Conservation (phyloP, 495 filamentous ascomycete species). For the Lichina pygmaea region DNA sequence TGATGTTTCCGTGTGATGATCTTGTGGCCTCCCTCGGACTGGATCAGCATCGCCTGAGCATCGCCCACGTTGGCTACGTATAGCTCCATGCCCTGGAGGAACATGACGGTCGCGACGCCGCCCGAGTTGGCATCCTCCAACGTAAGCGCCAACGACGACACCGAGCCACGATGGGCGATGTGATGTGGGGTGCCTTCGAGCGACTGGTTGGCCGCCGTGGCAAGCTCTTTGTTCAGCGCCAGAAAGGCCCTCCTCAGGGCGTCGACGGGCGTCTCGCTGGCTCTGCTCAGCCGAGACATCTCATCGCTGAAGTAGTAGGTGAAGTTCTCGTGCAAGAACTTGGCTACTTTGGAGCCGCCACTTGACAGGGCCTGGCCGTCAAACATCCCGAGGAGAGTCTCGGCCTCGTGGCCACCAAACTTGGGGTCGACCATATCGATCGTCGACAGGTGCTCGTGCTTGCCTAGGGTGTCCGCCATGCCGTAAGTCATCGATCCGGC, state of each 20-base stretch:
- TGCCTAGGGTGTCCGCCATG: conserved; percentile 91
- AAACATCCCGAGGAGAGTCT: conserved; percentile 80
- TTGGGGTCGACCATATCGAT: conserved; percentile 90
- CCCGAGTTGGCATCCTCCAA: conserved; percentile 75
- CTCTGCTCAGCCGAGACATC: conserved; percentile 32
- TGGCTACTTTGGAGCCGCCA: conserved; percentile 82
- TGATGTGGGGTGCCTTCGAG: conserved; percentile 29
- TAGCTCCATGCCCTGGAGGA: conserved; percentile 65
- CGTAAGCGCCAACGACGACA: conserved; percentile 41
- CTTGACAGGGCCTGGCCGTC: conserved; percentile 67
- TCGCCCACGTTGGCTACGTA: conserved; percentile 91
- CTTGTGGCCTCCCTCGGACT: conserved; percentile 51
- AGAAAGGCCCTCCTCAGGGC: conserved; percentile 73
- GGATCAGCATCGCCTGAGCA: conserved; percentile 79
- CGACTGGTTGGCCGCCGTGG: conserved; percentile 57
- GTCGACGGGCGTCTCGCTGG: conserved; percentile 47
- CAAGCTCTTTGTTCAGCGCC: conserved; percentile 77
- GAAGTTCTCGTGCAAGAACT: conserved; percentile 89
- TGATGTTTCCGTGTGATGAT: conserved; percentile 79
- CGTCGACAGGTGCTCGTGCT: conserved; percentile 84
- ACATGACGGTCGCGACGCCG: conserved; percentile 76
- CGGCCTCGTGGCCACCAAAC: conserved; percentile 71
- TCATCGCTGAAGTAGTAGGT: conserved; percentile 59
- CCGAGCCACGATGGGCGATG: conserved; percentile 39
- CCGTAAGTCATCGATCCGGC: conserved; percentile 77